Evolutionary conservation across 2,329 filamentous ascomycete species (phyloP), one percentile per base, ranked within the genome.

Genomic region (Colletotrichum godetiae): DNA sequence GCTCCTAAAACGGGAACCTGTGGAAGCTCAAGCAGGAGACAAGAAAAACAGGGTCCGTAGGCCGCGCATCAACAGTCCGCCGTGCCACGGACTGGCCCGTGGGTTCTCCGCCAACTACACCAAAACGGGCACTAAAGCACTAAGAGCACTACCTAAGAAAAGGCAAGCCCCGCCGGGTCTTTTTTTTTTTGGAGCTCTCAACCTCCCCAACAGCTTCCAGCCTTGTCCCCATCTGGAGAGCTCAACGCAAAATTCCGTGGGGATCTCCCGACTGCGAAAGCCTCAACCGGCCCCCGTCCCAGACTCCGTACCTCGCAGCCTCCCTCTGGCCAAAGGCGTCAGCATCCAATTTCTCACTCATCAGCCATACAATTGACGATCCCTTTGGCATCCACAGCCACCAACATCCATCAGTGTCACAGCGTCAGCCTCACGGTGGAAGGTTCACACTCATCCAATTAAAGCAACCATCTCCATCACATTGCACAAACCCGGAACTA

Each of bases 211-310:
- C 66, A 66, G 71, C 73, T 75, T 49, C 70, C 66, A 68, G 70
- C 70, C 64, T 74, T 70, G 70, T 73, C 70, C 70, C 73, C 69
- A 72, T 72, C 53, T 68, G 69, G 69, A 63, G 72, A 74, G 64
- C 73, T 75, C 73, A 75, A 75, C 73, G 73, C 71, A 75, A 75
- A 73, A 75, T 67, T 67, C 73, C 66, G 73, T 75, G 73, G 73
- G 73, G 73, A 71, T 49, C n/a, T 57, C 71, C 66, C 73, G 73
- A 62, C 31, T 64, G 66, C 57, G 13, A 46, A 46, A 61, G 49
- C 58, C 66, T 68, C 66, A 67, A 67, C 64, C 64, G 61, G n/a
- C 27, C n/a, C 22, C 11, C 59, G 24, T 31, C 13, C 19, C 37
- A 22, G 46, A 8, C 35, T n/a, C 8, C 12, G 31, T 49, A 13